Evolutionary conservation across 805 yeast genomes (phyloP), one percentile per base, ranked within the genome.

Genomic region (Yamadazyma kitorensis): DNA sequence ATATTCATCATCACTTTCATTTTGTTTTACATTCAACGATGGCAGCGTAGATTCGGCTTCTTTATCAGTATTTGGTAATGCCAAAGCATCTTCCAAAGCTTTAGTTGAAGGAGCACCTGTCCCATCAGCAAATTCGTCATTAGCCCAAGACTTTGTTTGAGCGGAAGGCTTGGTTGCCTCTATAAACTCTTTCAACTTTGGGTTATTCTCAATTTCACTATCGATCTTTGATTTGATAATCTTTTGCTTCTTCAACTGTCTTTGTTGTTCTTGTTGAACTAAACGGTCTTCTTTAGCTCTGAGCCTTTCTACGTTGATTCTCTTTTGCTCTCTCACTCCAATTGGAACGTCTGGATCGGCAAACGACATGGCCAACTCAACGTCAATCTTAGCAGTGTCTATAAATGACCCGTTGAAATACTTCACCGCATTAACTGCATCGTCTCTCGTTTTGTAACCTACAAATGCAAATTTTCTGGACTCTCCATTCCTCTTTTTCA

Each of bases 391-490:
- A 2, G 94, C 71, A 1, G 97, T 88, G 50, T 86, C 93, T 37
- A 93, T 78, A 55, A 78, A 93, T 1, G 95, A 76, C 6, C 74
- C 70, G 60, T 93, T 70, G 58, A 83, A 89, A 57, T 74, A 87
- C 30, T 64, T 69, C 5, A 80, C 91, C 0, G 96, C 96, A 28
- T 68, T 73, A 31, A 71, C 76, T 1, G 98, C 98, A 49, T 85
- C 95, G 9, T 62, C 70, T 13, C 61, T 68, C n/a, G 78, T 68
- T 49, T 78, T 81, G 58, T 75, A 93, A 1, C 98, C 98, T 33
- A 93, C 68, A 50, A 93, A 93, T 5, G 96, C 98, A 68, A 93
- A 93, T 48, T 94, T 71, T 59, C 98, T 77, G 7, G 95, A 84
- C 50, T 82, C 83, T 17, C 98, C 98, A 45, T 76, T 78, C 47